Conservation (phyloP, 306 rosid genomes). For the Vigna unguiculata region DNA sequence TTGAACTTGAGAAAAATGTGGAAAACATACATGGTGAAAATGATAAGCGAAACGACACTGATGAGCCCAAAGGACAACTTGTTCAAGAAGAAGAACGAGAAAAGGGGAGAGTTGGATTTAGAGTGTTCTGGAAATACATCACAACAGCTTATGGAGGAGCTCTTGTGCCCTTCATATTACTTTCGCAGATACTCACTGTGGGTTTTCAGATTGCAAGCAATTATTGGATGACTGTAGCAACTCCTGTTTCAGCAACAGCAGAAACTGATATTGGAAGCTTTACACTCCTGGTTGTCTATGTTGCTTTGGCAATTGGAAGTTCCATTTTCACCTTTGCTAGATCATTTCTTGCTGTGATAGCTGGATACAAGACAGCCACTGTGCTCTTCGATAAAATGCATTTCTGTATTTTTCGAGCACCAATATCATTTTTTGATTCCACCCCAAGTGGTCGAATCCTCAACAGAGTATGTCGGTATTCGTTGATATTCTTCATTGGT, state of each 20-base stretch:
- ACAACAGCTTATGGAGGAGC: constrained; percentile 80
- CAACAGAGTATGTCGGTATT: constrained; percentile 52
- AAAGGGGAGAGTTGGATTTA: constrained; percentile 74
- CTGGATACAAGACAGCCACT: constrained; percentile 75
- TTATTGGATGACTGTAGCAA: constrained; percentile 92
- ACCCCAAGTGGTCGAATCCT: constrained; percentile 74
- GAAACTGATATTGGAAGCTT: constrained; percentile 52
- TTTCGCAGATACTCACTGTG: constrained; percentile 64
- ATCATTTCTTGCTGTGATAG: constrained; percentile 48
- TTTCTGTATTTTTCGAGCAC: constrained; percentile 69
- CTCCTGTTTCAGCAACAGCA: constrained; percentile 64
- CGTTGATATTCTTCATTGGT: not conserved
- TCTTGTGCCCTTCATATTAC: constrained; percentile 76
- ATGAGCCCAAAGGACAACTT: constrained; percentile 68
- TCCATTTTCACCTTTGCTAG: constrained; percentile 62
- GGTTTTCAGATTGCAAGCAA: constrained; percentile 73
- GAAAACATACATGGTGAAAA: constrained; percentile 49
- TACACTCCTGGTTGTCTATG: constrained; percentile 66
- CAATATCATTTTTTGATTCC: constrained; percentile 86
- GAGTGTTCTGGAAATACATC: constrained; percentile 74
- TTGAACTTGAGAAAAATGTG: constrained; percentile 46
- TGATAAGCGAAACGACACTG: constrained; percentile 44
- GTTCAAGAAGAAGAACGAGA: constrained; percentile 93
- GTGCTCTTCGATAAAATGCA: constrained; percentile 80
- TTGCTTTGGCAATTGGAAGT: constrained; percentile 70